Evolutionary conservation across 257 asterid genomes (phyloP).

Genomic region (Parsonsia alboflavescens): DNA sequence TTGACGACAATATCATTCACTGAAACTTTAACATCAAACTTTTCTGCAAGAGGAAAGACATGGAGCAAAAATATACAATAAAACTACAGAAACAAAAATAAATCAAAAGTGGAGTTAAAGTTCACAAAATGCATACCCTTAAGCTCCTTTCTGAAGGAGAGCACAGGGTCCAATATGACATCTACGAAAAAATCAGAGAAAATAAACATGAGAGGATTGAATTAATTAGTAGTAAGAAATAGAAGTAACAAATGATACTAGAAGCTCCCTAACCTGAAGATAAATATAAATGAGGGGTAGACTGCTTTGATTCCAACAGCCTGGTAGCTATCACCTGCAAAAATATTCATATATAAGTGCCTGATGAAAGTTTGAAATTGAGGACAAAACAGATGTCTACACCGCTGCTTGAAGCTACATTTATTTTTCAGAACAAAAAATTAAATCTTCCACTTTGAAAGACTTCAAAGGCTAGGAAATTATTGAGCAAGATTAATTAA

Average conservation of each 20-base stretch:
- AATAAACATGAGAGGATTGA: conserved; percentile 23
- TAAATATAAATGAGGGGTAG: conserved; percentile 91
- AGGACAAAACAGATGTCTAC: neutral
- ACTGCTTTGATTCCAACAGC: conserved; percentile 87
- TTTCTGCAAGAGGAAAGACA: conserved; percentile 48
- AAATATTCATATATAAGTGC: no score
- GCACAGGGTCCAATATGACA: conserved; percentile 92
- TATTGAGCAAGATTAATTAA: neutral
- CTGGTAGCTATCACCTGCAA: conserved; percentile 91
- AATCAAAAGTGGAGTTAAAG: conserved; percentile 8
- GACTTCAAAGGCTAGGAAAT: neutral
- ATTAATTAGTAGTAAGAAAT: conserved; percentile 19
- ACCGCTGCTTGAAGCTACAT: neutral
- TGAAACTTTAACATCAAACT: conserved; percentile 83
- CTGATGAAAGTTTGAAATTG: neutral
- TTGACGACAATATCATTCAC: conserved; percentile 95
- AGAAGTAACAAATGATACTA: conserved; percentile 14
- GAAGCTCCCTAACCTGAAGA: conserved; percentile 60
- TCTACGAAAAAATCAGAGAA: conserved; percentile 42
- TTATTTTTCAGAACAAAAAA: no score
- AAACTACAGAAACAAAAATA: conserved; percentile 15
- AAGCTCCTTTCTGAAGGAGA: conserved; percentile 89
- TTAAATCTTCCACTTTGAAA: neutral
- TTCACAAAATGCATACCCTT: conserved; percentile 53
- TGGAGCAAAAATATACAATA: conserved; percentile 19